Evolutionary conservation across 805 yeast genomes (phyloP).

Genomic region (Sungouiella blattae): DNA sequence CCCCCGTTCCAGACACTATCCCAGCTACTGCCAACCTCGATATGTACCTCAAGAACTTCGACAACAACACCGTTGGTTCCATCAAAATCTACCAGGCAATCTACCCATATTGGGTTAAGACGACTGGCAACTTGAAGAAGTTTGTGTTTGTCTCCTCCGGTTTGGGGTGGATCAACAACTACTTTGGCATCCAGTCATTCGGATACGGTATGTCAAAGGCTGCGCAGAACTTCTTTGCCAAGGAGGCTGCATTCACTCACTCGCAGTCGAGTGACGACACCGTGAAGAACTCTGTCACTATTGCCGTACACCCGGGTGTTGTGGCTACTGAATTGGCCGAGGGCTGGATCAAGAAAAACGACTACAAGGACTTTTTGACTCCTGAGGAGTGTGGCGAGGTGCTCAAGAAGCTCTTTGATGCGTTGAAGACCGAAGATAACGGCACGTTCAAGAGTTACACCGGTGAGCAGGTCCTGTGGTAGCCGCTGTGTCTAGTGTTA

Average conservation of each 20-base stretch:
- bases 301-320: constrained; percentile 37
- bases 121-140: constrained; percentile 13
- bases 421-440: constrained; percentile 17
- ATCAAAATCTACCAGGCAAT: constrained; percentile 21
- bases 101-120: constrained; percentile 22
- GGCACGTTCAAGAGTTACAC: constrained; percentile 16
- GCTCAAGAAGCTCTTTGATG: constrained; percentile 15
- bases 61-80: constrained; percentile 30
- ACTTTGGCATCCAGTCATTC: constrained; percentile 2
- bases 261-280: not conserved
- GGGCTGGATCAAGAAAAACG: not conserved
- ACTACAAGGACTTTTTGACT: constrained; percentile 4
- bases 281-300: constrained; percentile 6
- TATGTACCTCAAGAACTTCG: constrained; percentile 9
- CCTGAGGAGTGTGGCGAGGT: constrained; percentile 22
- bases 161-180: constrained; percentile 20
- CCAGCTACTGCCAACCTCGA: not conserved
- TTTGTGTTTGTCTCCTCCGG: constrained; percentile 22
- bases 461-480: not conserved
- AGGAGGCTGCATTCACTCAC: not conserved
- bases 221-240: not conserved
- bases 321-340: constrained; percentile 31
- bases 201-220: constrained; percentile 3
- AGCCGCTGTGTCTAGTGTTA: too few relatives aligned
- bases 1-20: not conserved